Base-by-base conservation (phyloP, 805 yeast genomes). In the Wickerhamomyces bovis region DNA sequence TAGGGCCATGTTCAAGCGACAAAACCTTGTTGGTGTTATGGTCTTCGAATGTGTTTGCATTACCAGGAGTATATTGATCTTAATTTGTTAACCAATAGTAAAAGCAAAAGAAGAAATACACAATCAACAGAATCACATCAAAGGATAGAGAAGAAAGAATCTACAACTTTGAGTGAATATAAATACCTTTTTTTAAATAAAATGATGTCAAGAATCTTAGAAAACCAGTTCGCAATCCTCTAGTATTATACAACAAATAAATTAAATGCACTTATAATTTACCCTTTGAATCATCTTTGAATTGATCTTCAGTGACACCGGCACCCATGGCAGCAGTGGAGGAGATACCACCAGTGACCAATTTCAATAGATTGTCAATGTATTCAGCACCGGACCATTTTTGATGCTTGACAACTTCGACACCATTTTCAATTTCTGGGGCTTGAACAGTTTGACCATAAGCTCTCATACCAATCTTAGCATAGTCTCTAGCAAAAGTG, bases 361-460 rank as follows among this genome's bases (percentile, higher is more conserved):
- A 75, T 69, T 84, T 89, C 67, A 92, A 81, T 62, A 92, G 74
- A 50, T 88, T 83, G 69, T 92, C 98, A 63, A 92, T 85, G 73
- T 89, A 90, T 70, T 88, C 96, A 26, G 98, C 98, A 65, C 98
- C 98, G 39, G 97, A 89, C 98, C 98, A 92, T 69, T 90, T 89
- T 71, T 92, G 98, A 70, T 92, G 98, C 76, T 89, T 92, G 53
- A 92, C 95, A 49, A 92, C 96, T 69, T 92, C 98, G 55, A 90
- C 96, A 54, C 88, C 90, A 50, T 74, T 75, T 60, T 83, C 88
- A 66, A 90, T 86, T 75, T 92, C 98, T 50, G 81, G 85, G 52
- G 82, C 79, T 73, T 92, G 98, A 51, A 92, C 83, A 54, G 73
- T 73, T 65, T 82, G 84, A 47, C 97, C 98, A 66, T 92, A 92